Percentiles rank a stretch among this genome's conserved stretches.
These are phyloP conservation scores for Trichophyton schoenleinii DNA, from an alignment of 2,329 filamentous ascomycete species.

Conservation along the genomic window DNA sequence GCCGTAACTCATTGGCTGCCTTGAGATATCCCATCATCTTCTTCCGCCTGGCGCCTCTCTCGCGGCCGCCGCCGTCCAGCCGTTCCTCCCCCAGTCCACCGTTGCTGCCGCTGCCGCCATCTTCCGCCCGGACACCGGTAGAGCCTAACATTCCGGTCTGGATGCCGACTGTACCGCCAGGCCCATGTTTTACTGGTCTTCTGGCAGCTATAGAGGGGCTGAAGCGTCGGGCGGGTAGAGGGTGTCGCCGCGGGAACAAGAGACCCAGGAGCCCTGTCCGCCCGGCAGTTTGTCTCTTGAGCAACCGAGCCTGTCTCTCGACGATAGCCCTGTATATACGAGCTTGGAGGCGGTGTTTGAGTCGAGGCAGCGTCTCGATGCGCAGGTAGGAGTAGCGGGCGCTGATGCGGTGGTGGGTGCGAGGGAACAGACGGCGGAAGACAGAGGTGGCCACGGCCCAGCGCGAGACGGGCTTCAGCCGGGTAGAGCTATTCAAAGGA, in stretches of 20 bases:
- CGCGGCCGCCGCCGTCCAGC: constrained; percentile 25
- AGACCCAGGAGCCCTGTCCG: constrained; percentile 34
- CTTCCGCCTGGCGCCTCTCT: constrained; percentile 61
- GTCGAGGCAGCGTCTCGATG: constrained; percentile 58
- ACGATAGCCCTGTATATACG: constrained; percentile 65
- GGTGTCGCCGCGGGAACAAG: neutral
- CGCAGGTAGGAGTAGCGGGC: constrained; percentile 57
- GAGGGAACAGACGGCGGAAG: constrained; percentile 53
- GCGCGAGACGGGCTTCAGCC: neutral
- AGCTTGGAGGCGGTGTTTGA: constrained; percentile 60
- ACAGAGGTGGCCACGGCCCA: neutral
- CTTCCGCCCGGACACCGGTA: constrained; percentile 2
- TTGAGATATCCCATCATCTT: constrained; percentile 64
- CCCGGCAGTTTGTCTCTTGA: constrained; percentile 35
- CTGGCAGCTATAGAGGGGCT: neutral
- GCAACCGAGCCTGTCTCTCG: constrained; percentile 46
- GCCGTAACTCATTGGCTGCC: constrained; percentile 58
- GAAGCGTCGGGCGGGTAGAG: neutral
- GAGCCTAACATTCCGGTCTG: neutral
- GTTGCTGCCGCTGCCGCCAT: constrained; percentile 15
- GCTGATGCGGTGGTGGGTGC: constrained; percentile 49
- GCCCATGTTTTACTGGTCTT: constrained; percentile 9
- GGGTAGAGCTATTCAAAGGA: neutral
- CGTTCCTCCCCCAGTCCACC: constrained; percentile 20
- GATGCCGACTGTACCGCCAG: constrained; percentile 1